phyloP scores from a whole-genome alignment of 768 basidiomycete genomes.

The Collybiopsis confluens region DNA sequence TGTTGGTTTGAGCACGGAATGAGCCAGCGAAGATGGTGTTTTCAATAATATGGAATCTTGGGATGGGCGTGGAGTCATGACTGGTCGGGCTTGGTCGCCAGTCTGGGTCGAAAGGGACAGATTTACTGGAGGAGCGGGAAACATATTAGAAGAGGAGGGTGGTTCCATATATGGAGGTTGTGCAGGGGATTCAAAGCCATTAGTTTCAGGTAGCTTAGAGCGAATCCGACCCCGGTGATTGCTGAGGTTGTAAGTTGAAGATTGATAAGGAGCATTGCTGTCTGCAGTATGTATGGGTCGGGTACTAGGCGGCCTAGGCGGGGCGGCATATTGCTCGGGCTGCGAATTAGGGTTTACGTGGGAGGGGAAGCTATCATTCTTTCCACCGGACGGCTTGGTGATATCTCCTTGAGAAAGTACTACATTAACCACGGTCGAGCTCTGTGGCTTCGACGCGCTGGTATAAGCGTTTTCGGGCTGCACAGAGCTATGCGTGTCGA shows the following conservation, averaged over 20 bases:
- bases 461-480: not conserved
- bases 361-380: not conserved
- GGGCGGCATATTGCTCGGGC: not conserved
- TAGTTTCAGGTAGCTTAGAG: not conserved
- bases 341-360: not conserved
- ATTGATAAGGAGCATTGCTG: not conserved
- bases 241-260: not conserved
- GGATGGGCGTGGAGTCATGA: slow-evolving; percentile 32
- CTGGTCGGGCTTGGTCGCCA: slow-evolving; percentile 8
- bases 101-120: not conserved
- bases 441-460: not conserved
- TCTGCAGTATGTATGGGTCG: not conserved
- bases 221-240: not conserved
- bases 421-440: not conserved
- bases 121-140: too few species aligned
- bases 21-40: slow-evolving; percentile 64
- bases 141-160: not conserved
- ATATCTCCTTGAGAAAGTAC: not conserved
- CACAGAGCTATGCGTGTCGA: too few species aligned
- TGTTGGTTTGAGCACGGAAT: slow-evolving; percentile 39
- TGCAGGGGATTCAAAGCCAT: not conserved
- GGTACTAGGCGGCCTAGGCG: slow-evolving; percentile 1
- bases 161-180: not conserved
- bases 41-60: slow-evolving; percentile 53
- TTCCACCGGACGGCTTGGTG: not conserved